Percentiles rank a stretch among this genome's conserved stretches.
Conservation (phyloP, 2,329 filamentous ascomycete species). For the Scedosporium dehoogii region DNA sequence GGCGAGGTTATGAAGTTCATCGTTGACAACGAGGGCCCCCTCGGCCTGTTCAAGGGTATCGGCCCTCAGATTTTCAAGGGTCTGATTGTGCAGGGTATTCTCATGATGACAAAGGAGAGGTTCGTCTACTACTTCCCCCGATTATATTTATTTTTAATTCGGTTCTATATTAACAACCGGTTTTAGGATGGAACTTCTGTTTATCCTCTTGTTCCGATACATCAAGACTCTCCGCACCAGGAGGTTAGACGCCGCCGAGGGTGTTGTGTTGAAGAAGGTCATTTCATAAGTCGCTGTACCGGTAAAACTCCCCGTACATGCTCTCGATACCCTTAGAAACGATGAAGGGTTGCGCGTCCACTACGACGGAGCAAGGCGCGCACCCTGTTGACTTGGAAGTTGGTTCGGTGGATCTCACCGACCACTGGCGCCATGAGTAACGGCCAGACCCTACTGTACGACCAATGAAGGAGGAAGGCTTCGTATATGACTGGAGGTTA, state of each 20-base stretch:
- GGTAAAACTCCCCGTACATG: neutral
- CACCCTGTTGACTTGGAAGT: too few relatives aligned
- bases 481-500: neutral
- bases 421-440: neutral
- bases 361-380: too few relatives aligned
- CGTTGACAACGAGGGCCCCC: conserved; percentile 70
- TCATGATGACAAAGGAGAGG: conserved; percentile 99
- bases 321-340: neutral
- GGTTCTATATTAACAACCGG: neutral
- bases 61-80: conserved; percentile 90
- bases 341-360: too few relatives aligned
- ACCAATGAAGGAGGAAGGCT: neutral
- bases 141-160: neutral
- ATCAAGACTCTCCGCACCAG: conserved; percentile 51
- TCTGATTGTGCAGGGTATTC: conserved; percentile 80
- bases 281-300: neutral
- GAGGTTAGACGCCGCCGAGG: neutral
- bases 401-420: neutral
- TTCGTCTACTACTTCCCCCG: conserved; percentile 26
- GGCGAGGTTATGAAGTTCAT: conserved; percentile 94
- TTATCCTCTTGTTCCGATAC: conserved; percentile 78
- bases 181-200: conserved; percentile 71
- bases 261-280: conserved; percentile 2
- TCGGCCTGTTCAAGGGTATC: conserved; percentile 94
- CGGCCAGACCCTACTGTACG: conserved; percentile 1